Percentiles rank a stretch among this genome's conserved stretches.
Conservation (phyloP, 345 rosid genomes). For the Excoecaria cochinchinensis region DNA sequence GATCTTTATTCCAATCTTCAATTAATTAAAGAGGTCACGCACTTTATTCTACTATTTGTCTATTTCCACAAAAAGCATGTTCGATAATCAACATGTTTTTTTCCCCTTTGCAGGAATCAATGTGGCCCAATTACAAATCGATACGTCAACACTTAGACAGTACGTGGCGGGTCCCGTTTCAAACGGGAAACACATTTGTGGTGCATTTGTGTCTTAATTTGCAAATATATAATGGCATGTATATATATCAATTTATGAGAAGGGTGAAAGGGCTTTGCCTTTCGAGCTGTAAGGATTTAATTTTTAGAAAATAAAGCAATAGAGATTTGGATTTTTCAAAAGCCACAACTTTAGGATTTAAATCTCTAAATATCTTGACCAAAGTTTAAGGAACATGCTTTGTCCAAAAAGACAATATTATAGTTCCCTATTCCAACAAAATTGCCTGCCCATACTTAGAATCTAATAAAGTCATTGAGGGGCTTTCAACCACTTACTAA, state of each 20-base stretch:
- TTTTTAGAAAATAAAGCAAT: background rate
- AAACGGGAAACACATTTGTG: background rate
- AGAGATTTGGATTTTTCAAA: constrained; percentile 28
- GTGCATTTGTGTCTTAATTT: background rate
- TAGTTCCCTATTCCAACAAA: background rate
- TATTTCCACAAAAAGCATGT: too few species aligned
- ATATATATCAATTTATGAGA: background rate
- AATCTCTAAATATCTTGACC: constrained; percentile 13
- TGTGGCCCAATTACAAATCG: background rate
- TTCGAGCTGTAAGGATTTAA: constrained; percentile 22
- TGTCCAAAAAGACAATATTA: background rate
- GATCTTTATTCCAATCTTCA: too few species aligned
- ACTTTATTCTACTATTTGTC: too few species aligned
- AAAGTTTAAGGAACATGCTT: background rate
- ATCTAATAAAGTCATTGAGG: background rate
- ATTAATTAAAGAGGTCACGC: too few species aligned
- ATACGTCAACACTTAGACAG: background rate
- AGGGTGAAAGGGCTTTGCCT: constrained; percentile 17
- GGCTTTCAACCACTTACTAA: background rate
- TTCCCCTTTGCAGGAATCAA: background rate
- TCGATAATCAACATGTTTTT: too few species aligned
- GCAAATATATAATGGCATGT: background rate
- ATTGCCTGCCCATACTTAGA: background rate
- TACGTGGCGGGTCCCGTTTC: background rate
- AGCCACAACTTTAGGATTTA: constrained; percentile 36